Evolutionary conservation across 306 rosid species (phyloP), one percentile per base, ranked within the genome.

Genomic region (Sphenostylis stenocarpa): DNA sequence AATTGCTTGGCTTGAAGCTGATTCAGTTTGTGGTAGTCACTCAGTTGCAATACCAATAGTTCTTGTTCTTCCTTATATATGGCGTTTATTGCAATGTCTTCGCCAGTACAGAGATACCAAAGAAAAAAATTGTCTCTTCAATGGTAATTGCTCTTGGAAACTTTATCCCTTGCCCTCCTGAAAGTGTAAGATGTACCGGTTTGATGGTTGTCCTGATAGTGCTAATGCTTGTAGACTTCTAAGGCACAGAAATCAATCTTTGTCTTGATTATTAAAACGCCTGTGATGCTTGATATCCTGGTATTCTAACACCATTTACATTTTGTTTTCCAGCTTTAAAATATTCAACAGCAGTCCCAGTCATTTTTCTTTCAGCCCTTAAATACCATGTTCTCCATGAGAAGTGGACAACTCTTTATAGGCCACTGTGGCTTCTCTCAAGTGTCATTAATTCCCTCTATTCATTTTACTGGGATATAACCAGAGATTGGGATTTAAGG

Each of bases 1-100:
- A 68, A 93, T 96, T 87, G 99, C 99, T 44, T 96, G 99, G 98
- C 91, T 96, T 80, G 99, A 96, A 90, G 98, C 98, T 64, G 99
- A 96, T 83, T 93, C 99, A 60, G 98, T 93, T 74, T 96, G 99
- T 75, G 99, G 99, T 34, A 88, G 99, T 83, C 99, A 96, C 87
- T 91, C 98, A 65, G 78, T 91, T 73, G 94, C 97, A 33, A 92
- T 96, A 68, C 98, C 98, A 23, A 67, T 91, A 24, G 94, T 87
- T 55, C 98, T 93, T 69, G 98, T 93, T 84, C 87, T 93, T 82
- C 99, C 99, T 53, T 96, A 96, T 73, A 68, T 96, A n/a, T 96
- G 92, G 79, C 97, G 99, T 79, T 81, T 93, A 80, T 87, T 93
- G 79, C 99, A 96, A 80, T 93, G 99, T 70, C 91, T 96, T 76